Base-by-base conservation (phyloP, 306 rosid genomes). In the Quillaja saponaria region DNA sequence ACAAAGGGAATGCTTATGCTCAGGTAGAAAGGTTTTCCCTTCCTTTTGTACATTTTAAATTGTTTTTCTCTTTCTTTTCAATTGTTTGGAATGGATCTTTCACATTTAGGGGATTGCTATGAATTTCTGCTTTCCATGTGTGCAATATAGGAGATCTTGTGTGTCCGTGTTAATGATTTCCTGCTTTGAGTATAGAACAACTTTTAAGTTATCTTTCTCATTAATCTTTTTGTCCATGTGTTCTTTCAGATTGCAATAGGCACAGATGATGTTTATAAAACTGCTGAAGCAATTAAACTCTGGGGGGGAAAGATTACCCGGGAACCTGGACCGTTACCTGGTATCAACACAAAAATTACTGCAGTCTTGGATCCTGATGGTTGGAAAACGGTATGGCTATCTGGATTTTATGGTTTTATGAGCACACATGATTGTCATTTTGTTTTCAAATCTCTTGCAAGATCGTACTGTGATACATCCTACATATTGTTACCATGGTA, bases 341-440 rank as follows among this genome's bases (percentile, higher is more conserved):
- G 91, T 16, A 61, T 81, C 28, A 81, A 51, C 77, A 94, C 96
- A 55, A 87, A 94, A 78, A 94, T 94, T 45, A 85, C 96, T 37
- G 85, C 91, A 63, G 87, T 97, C 79, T 76, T 78, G 77, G 99
- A 94, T 68, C 97, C 97, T 8, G 97, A 94, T 60, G 99, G 97
- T 37, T 94, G 99, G 99, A 94, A 94, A 47, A 58, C 91, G 84
- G 99, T 94, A 88, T 55, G 80, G 18, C 60, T 73, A 73, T 61
- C 37, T 40, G 14, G 1, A 53, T 39, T 19, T 76, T 57, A 62
- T 50, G 34, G 34, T 83, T 58, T 69, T 49, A 50, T 44, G 45
- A 39, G 2, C 13, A 39, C 12, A 39, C 10, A 39, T 37, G 7
- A 37, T 8, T 8, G 13, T 2, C 10, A 2, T 39, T 39, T 12